Base-by-base conservation (phyloP, 495 filamentous ascomycete genomes). In the Lasiosphaeria miniovina region DNA sequence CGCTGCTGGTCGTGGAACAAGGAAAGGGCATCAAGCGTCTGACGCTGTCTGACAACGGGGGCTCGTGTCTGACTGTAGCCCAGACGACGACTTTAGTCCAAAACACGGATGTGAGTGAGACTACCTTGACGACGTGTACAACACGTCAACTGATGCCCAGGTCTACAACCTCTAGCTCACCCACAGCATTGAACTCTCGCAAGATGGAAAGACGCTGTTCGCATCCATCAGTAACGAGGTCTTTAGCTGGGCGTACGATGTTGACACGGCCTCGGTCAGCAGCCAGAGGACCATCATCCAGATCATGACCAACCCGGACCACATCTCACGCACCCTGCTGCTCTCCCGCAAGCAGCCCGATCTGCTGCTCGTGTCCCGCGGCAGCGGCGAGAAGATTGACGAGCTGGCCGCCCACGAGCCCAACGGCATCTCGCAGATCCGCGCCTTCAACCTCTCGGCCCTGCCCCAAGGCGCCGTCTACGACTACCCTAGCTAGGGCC, bases 181-280 rank as follows among this genome's bases (percentile, higher is more conserved):
- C 63, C 88, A 91, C 65, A 88, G 89, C 14, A 77, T 91, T 36
- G 81, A 83, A 36, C 64, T 91, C 33, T 86, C 84, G 3, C 53
- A 58, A 4, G 85, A 89, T 66, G 86, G 85, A 24, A 74, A 67
- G 36, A 87, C 80, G 3, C 71, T 91, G 40, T 90, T 87, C 63
- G 88, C 84, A 17, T 90, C 86, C 6, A 78, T 80, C 6, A 14
- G 76, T 0, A 71, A 81, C 24, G 64, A 74, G 2, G 89, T 85
- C 31, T 87, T 77, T 66, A 67, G 78, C 49, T 90, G 84, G 84
- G 36, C 70, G 36, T 91, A 91, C 66, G 77, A 89, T 60, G 60
- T 81, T 6, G 61, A 55, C 4, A 65, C 68, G 5, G 71, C 69
- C 6, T 67, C 74, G n/a, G 77, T 78, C 40, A 73, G 70, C 50